Evolutionary conservation across 192 early-diverging fungal genomes (phyloP), one percentile per base, ranked within the genome.

Genomic region (Powellomyces hirtus): DNA sequence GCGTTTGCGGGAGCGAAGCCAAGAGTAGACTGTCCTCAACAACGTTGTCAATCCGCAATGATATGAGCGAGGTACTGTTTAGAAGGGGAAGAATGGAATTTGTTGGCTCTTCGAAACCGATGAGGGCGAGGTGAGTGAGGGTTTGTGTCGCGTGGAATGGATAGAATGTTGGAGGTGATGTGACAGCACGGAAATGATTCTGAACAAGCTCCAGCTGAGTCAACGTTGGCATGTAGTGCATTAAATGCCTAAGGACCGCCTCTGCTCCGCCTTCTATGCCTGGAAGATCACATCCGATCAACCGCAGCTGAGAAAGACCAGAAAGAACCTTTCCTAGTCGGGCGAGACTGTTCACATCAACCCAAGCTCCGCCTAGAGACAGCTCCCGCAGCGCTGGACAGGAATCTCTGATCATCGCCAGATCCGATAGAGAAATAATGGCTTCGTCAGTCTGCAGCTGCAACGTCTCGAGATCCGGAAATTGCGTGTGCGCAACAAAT

Each of bases 401-500:
- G 4, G 34, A 20, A n/a, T 14, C 2, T 13, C 24, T 5, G 5
- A 60, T 34, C 36, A 14, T 16, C 4, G 2, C 59, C 13, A 60
- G 10, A 18, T 60, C 36, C 36, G 16, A 14, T 4, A 6, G 11
- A 2, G 59, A 60, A 2, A 60, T 4, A 20, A 60, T 40, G 6
- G 59, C 59, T 20, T 60, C 59, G 36, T 60, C 59, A 20, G 36
- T 38, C n/a, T 60, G 10, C 59, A 60, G 37, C 18, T 36, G n/a
- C 33, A 60, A 27, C 4, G 38, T 24, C 36, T 38, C 37, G 4
- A 60, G 29, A 36, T 60, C 38, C 35, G 59, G 59, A 40, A 60
- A 60, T 37, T 20, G 59, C 3, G 36, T 20, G 6, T 4, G 2
- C 4, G 13, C 59, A 4, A 60, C 22, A 20, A 60, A 60, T 20